Conservation (phyloP, 768 basidiomycete species). For the Postia placenta region DNA sequence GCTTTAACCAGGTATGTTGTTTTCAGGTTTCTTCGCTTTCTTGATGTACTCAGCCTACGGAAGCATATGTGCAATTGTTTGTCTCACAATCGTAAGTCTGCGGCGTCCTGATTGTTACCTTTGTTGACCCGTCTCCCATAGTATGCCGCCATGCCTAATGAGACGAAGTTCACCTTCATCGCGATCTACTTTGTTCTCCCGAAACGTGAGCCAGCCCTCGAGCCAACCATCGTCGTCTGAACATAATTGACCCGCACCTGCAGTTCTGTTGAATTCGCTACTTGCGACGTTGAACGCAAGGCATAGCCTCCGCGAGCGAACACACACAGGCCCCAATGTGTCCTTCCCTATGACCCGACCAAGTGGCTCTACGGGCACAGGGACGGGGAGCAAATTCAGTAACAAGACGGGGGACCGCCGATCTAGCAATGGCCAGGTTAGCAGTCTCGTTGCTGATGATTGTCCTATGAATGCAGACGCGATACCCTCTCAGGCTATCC, state of each 20-base stretch:
- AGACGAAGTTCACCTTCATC: conserved; percentile 18
- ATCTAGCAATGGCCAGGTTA: not conserved
- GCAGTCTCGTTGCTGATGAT: too few species aligned
- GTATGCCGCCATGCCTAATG: conserved; percentile 7
- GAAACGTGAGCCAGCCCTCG: conserved; percentile 11
- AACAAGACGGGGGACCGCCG: not conserved
- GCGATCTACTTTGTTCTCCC: conserved; percentile 20
- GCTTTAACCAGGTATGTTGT: conserved; percentile 18
- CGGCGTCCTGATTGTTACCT: not conserved
- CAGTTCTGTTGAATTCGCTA: conserved; percentile 14
- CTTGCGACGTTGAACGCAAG: conserved; percentile 14
- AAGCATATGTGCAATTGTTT: conserved; percentile 14
- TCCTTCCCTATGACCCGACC: not conserved
- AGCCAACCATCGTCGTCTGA: not conserved
- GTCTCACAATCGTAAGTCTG: conserved; percentile 16
- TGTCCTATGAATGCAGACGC: too few species aligned
- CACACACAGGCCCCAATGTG: not conserved
- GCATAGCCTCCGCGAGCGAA: not conserved
- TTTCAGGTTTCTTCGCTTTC: not conserved
- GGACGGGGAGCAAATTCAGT: not conserved
- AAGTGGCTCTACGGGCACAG: not conserved
- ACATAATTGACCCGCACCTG: not conserved
- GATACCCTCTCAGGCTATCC: not conserved
- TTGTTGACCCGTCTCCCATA: not conserved
- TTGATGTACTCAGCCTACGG: not conserved